Percentiles rank a stretch among this genome's conserved stretches.
Evolutionary conservation across 169 alveolate species (phyloP).

Genomic region (Plasmodium ovale): DNA sequence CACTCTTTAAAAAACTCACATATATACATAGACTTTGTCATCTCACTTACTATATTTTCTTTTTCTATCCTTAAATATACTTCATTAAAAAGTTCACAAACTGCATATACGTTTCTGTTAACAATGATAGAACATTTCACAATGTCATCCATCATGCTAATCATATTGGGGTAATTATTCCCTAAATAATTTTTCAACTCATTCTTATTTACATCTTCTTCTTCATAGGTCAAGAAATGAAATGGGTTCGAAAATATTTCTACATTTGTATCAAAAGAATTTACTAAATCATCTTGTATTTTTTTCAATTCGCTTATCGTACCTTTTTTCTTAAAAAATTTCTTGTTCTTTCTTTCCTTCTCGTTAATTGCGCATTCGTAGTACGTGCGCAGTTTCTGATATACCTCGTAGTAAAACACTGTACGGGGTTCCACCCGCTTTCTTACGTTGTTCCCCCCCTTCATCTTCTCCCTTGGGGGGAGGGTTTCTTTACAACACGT

Average conservation of each 20-base stretch:
- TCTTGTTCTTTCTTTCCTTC: slow-evolving; percentile 65
- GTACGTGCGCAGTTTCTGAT: slow-evolving; percentile 34
- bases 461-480: too few species aligned
- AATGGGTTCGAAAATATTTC: slow-evolving; percentile 50
- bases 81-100: slow-evolving; percentile 52
- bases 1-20: slow-evolving; percentile 55
- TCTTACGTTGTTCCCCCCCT: slow-evolving; percentile 15
- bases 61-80: slow-evolving; percentile 34
- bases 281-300: slow-evolving; percentile 41
- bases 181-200: slow-evolving; percentile 25
- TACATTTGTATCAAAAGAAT: slow-evolving; percentile 17
- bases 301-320: slow-evolving; percentile 9
- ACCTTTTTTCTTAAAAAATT: slow-evolving; percentile 16
- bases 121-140: slow-evolving; percentile 42
- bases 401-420: slow-evolving; percentile 34
- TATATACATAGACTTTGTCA: slow-evolving; percentile 23
- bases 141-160: slow-evolving; percentile 41
- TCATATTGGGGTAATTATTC: slow-evolving; percentile 12
- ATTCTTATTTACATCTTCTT: slow-evolving; percentile 62
- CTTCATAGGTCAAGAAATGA: slow-evolving; percentile 61
- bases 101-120: slow-evolving; percentile 33
- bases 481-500: too few species aligned
- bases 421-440: slow-evolving; percentile 19
- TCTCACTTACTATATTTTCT: slow-evolving; percentile 19
- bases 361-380: slow-evolving; percentile 67